A percentile compares a stretch with the other conserved stretches of the same genome.
Conservation (phyloP, 768 basidiomycete species). For the Melanogaster broomeanus region DNA sequence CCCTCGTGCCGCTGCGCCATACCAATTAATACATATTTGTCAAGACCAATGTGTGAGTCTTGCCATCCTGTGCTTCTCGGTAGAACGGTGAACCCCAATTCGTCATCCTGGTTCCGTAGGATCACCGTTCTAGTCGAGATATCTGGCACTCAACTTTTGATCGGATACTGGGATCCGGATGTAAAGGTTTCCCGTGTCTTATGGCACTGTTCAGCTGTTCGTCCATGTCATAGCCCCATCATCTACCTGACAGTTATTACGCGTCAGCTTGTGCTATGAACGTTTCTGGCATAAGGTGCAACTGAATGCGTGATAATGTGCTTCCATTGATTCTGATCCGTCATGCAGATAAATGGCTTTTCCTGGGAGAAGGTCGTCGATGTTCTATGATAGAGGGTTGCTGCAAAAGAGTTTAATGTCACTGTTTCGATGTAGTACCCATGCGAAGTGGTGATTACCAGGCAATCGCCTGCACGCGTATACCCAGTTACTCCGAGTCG, state of each 20-base stretch:
- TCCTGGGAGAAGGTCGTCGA: too few relatives aligned
- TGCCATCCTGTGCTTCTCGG: neutral
- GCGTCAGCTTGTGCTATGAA: constrained; percentile 66
- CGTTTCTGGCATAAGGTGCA: constrained; percentile 67
- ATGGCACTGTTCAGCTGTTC: neutral
- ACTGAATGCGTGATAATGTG: neutral
- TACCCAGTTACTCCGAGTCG: too few relatives aligned
- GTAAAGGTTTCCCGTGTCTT: constrained; percentile 35
- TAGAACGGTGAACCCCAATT: neutral
- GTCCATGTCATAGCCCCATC: constrained; percentile 36
- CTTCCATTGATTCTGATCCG: neutral
- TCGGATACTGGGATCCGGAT: constrained; percentile 71
- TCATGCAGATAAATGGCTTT: constrained; percentile 45
- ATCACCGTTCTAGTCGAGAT: constrained; percentile 72
- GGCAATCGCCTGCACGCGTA: too few relatives aligned
- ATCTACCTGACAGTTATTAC: constrained; percentile 59
- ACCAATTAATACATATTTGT: constrained; percentile 14
- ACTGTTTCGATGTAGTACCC: too few relatives aligned
- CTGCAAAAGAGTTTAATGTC: too few relatives aligned
- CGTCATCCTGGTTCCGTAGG: constrained; percentile 19
- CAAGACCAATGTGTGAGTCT: constrained; percentile 11
- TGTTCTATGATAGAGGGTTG: too few relatives aligned
- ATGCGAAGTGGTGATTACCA: too few relatives aligned
- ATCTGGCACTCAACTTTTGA: constrained; percentile 65
- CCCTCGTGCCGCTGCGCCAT: constrained; percentile 28